Percentiles rank a stretch among this genome's conserved stretches.
Evolutionary conservation across 2,329 filamentous ascomycete genomes (phyloP).

Genomic region (Neofusicoccum umdonicola): DNA sequence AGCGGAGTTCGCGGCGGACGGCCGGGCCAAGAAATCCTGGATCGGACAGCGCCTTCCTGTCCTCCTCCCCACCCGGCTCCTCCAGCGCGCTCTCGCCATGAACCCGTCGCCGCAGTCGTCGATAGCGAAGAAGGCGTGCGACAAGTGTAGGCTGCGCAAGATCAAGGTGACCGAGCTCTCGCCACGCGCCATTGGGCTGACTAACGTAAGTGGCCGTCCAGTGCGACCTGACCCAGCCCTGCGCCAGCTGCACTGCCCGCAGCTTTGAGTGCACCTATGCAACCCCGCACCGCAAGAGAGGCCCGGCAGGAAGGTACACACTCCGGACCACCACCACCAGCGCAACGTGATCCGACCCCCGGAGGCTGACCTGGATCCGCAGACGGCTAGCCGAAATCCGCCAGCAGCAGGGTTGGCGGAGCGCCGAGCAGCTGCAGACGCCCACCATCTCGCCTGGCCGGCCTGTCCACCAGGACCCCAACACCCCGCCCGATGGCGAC

Average conservation of each 20-base stretch:
- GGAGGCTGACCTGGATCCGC: conserved; percentile 5
- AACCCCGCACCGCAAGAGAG: conserved; percentile 10
- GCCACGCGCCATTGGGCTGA: neutral
- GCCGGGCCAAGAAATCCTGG: conserved; percentile 11
- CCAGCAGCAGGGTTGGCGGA: conserved; percentile 9
- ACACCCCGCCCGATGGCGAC: neutral
- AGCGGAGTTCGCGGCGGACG: neutral
- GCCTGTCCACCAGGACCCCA: neutral
- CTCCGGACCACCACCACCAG: neutral
- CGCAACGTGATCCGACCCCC: neutral
- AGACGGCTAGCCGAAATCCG: conserved; percentile 10
- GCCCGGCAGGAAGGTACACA: conserved; percentile 5
- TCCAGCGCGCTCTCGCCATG: neutral
- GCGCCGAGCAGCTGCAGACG: conserved; percentile 4
- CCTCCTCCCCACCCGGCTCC: neutral
- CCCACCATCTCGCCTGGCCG: conserved; percentile 8
- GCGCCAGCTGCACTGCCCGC: conserved; percentile 9
- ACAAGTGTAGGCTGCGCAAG: conserved; percentile 14
- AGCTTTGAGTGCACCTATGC: conserved; percentile 14
- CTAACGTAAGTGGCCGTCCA: conserved; percentile 5
- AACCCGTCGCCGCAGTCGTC: neutral
- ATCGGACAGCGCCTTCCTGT: neutral
- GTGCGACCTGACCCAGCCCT: conserved; percentile 16
- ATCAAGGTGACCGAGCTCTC: conserved; percentile 1
- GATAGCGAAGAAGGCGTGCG: conserved; percentile 10